A percentile compares a stretch with the other conserved stretches of the same genome.
phyloP scores from a whole-genome alignment of 345 rosid species.

The Corchorus capsularis region DNA sequence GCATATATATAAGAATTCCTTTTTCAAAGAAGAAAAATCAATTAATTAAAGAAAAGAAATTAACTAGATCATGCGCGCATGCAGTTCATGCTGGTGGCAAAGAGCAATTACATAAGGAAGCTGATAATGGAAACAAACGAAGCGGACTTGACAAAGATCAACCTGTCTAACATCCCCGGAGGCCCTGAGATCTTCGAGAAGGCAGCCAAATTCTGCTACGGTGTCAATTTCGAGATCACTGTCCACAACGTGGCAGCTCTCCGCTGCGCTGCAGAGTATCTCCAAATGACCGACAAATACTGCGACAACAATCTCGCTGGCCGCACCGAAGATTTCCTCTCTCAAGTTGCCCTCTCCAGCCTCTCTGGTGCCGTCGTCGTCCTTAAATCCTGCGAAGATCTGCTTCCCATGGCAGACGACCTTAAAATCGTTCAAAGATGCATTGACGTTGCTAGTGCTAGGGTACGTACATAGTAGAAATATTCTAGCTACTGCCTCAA shows the following conservation, averaged over 20 bases:
- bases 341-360: conserved; percentile 78
- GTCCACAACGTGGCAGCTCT: conserved; percentile 94
- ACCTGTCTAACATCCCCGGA: conserved; percentile 77
- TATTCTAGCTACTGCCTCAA: no score
- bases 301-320: conserved; percentile 73
- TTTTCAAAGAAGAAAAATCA: neutral
- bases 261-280: conserved; percentile 84
- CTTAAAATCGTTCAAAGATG: conserved; percentile 71
- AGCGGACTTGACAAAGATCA: conserved; percentile 54
- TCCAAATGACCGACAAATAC: conserved; percentile 78
- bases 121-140: conserved; percentile 73
- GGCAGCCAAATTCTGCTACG: conserved; percentile 93
- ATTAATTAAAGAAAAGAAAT: neutral
- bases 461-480: conserved; percentile 36
- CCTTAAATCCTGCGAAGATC: conserved; percentile 78
- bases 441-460: conserved; percentile 56
- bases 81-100: conserved; percentile 92
- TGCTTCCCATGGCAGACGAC: conserved; percentile 77
- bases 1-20: neutral
- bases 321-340: conserved; percentile 85
- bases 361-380: conserved; percentile 86
- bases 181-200: conserved; percentile 95
- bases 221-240: conserved; percentile 91
- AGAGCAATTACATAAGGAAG: conserved; percentile 86
- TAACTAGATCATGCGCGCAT: neutral